Evolutionary conservation across 2,329 filamentous ascomycete species (phyloP).

Genomic region (Colletotrichum euphorbiae): DNA sequence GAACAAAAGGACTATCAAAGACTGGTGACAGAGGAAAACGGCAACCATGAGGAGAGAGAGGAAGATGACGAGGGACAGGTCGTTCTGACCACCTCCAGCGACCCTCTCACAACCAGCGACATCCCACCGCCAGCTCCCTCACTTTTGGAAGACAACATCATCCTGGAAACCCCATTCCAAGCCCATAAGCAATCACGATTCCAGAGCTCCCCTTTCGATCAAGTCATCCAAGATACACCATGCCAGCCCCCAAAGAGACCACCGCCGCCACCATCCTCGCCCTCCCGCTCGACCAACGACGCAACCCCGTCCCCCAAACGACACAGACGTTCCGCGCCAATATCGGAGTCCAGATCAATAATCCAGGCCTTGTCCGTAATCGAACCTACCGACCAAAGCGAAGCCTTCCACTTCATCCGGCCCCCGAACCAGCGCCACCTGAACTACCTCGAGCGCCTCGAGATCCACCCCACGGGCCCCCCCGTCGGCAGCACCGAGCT

Average conservation of each 20-base stretch:
- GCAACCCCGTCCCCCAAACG: slow-evolving; percentile 47
- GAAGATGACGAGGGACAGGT: slow-evolving; percentile 26
- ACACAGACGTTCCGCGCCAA: slow-evolving; percentile 35
- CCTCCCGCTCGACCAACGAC: slow-evolving; percentile 48
- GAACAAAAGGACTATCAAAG: slow-evolving; percentile 5
- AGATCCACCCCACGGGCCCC: slow-evolving; percentile 68
- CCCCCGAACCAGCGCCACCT: slow-evolving; percentile 40
- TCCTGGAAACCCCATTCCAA: slow-evolving; percentile 31
- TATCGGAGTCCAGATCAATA: slow-evolving; percentile 42
- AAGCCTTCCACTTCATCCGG: slow-evolving; percentile 42
- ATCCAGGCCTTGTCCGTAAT: slow-evolving; percentile 50
- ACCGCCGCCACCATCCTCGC: slow-evolving; percentile 4
- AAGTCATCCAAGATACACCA: slow-evolving; percentile 32
- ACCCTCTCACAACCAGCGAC: slow-evolving; percentile 40
- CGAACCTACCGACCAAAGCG: slow-evolving; percentile 33
- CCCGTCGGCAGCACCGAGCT: slow-evolving; percentile 58
- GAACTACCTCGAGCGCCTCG: slow-evolving; percentile 49
- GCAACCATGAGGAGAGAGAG: background rate
- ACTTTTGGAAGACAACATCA: slow-evolving; percentile 38
- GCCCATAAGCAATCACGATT: slow-evolving; percentile 12
- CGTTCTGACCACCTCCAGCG: slow-evolving; percentile 53
- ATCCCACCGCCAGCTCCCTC: background rate
- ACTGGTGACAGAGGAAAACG: background rate
- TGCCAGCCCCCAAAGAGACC: slow-evolving; percentile 29
- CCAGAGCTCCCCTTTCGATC: slow-evolving; percentile 10